These are phyloP conservation scores for Colletotrichum navitas DNA, from an alignment of 2,329 filamentous ascomycete genomes.

Conservation along the genomic window DNA sequence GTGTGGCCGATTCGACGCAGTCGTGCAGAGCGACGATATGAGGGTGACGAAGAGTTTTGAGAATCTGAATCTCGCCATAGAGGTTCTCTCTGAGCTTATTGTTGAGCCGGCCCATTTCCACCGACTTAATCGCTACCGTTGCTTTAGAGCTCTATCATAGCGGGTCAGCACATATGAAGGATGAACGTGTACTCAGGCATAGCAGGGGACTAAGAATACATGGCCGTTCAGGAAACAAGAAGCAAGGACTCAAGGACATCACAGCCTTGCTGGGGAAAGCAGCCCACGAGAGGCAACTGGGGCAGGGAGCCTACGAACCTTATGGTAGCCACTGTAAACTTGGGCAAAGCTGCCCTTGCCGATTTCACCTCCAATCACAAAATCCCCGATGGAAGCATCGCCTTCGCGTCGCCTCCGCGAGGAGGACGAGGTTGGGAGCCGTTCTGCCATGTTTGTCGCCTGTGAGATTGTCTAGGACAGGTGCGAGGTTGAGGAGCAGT, in stretches of 20 bases:
- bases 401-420: slow-evolving; percentile 48
- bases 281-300: slow-evolving; percentile 25
- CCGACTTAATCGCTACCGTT: slow-evolving; percentile 95
- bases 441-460: slow-evolving; percentile 55
- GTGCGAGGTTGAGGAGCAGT: slow-evolving; percentile 47
- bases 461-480: slow-evolving; percentile 49
- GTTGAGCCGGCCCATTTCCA: slow-evolving; percentile 90
- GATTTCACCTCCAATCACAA: slow-evolving; percentile 88
- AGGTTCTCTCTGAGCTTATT: slow-evolving; percentile 98
- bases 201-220: not conserved
- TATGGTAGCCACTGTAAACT: slow-evolving; percentile 89
- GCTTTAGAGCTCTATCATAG: slow-evolving; percentile 76
- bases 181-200: slow-evolving; percentile 14
- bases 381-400: slow-evolving; percentile 72
- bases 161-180: slow-evolving; percentile 13
- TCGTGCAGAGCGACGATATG: slow-evolving; percentile 98
- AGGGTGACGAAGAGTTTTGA: slow-evolving; percentile 92
- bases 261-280: slow-evolving; percentile 3
- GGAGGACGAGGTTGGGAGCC: slow-evolving; percentile 53
- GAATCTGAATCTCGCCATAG: slow-evolving; percentile 93
- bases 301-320: slow-evolving; percentile 67
- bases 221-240: not conserved
- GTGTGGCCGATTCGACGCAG: slow-evolving; percentile 86
- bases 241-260: not conserved
- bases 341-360: slow-evolving; percentile 98